Conservation (phyloP, 2,329 filamentous ascomycete genomes). For the Paecilomyces fulvus region DNA sequence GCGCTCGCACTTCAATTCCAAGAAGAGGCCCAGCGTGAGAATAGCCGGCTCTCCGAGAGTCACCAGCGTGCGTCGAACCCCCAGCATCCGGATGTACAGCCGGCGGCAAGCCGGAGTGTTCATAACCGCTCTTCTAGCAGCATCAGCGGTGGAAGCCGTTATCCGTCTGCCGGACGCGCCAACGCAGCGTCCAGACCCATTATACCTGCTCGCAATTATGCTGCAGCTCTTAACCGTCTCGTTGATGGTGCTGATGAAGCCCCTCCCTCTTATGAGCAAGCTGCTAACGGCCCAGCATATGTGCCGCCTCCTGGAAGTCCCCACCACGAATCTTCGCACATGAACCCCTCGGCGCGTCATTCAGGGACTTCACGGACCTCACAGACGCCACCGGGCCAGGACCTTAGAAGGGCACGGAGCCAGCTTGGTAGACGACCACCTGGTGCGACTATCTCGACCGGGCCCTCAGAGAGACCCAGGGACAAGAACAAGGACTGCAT, state of each 20-base stretch:
- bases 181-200: conserved; percentile 15
- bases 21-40: conserved; percentile 75
- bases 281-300: conserved; percentile 49
- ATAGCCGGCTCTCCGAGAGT: conserved; percentile 32
- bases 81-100: conserved; percentile 9
- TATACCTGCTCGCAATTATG: not conserved
- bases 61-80: conserved; percentile 13
- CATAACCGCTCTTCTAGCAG: conserved; percentile 14
- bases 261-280: conserved; percentile 59
- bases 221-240: conserved; percentile 14
- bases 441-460: conserved; percentile 6
- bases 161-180: conserved; percentile 8
- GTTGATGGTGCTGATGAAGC: conserved; percentile 41
- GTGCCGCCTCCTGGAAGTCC: conserved; percentile 40
- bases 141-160: conserved; percentile 8
- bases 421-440: conserved; percentile 9
- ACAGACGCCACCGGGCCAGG: conserved; percentile 1
- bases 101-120: conserved; percentile 3
- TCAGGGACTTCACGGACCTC: too few relatives aligned
- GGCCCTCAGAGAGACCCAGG: conserved; percentile 13
- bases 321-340: conserved; percentile 14
- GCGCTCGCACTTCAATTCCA: conserved; percentile 87
- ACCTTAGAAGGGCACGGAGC: conserved; percentile 7
- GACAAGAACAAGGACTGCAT: conserved; percentile 35
- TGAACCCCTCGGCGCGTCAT: conserved; percentile 2